Percentiles rank a stretch among this genome's conserved stretches.
These are phyloP conservation scores for Gastrolobium villosum DNA, from an alignment of 306 rosid genomes.

Conservation along the genomic window DNA sequence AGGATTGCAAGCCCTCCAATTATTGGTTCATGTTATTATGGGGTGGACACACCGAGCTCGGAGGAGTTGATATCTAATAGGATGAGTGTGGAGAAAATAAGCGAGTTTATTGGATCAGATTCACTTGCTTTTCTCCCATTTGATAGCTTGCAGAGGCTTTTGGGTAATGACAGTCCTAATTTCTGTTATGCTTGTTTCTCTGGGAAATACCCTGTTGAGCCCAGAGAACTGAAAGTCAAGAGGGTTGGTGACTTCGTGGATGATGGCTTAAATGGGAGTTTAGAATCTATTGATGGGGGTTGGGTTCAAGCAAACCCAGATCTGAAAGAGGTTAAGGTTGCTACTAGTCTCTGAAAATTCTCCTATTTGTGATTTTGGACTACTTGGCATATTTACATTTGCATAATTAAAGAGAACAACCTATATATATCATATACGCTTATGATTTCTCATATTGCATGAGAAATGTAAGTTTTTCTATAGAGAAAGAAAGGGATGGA, in stretches of 20 bases:
- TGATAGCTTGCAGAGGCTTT: conserved; percentile 66
- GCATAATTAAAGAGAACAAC: conserved; percentile 2
- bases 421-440: too few species aligned
- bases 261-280: conserved; percentile 90
- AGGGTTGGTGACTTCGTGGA: conserved; percentile 90
- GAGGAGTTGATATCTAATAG: conserved; percentile 95
- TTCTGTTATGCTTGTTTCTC: conserved; percentile 95
- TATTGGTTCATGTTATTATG: conserved; percentile 90
- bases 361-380: conserved; percentile 49
- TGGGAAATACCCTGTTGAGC: conserved; percentile 95
- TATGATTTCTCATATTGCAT: too few species aligned
- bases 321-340: conserved; percentile 50
- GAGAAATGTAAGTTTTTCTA: too few species aligned
- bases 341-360: conserved; percentile 23
- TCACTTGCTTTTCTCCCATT: conserved; percentile 90
- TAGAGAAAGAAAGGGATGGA: too few species aligned
- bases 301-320: conserved; percentile 78
- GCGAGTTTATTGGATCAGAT: conserved; percentile 87
- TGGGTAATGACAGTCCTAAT: conserved; percentile 65
- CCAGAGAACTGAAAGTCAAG: conserved; percentile 83
- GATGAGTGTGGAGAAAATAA: conserved; percentile 86
- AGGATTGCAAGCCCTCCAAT: conserved; percentile 97
- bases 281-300: conserved; percentile 83
- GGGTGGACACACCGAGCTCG: conserved; percentile 95
- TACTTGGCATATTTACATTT: conserved; percentile 28